Conservation (phyloP, 2,329 filamentous ascomycete species). For the Xylaria sp. region DNA sequence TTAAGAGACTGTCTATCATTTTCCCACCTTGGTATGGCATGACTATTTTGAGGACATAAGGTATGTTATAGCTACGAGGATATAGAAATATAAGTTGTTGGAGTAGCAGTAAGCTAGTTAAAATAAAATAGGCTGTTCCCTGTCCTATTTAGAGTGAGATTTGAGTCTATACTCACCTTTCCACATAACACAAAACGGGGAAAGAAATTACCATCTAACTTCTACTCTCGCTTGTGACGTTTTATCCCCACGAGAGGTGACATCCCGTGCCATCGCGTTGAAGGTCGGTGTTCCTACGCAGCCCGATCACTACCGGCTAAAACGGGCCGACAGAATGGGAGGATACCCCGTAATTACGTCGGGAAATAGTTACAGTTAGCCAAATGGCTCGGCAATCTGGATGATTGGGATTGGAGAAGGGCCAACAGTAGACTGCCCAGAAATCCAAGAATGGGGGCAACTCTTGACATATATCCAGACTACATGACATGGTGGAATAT, state of each 20-base stretch:
- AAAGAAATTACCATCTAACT: background rate
- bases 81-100: background rate
- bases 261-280: background rate
- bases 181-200: background rate
- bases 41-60: background rate
- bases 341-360: background rate
- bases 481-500: slow-evolving; percentile 7
- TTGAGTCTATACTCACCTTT: background rate
- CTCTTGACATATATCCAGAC: background rate
- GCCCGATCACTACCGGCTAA: slow-evolving; percentile 15
- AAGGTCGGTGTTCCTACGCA: background rate
- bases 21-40: background rate
- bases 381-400: slow-evolving; percentile 14
- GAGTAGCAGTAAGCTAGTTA: background rate
- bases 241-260: background rate
- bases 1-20: background rate
- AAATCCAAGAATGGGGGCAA: background rate
- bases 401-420: slow-evolving; percentile 13
- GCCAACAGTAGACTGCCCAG: background rate
- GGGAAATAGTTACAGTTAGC: background rate
- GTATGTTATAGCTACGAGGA: background rate
- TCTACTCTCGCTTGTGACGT: background rate
- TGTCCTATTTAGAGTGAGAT: background rate
- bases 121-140: background rate
- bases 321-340: slow-evolving; percentile 2